These are phyloP conservation scores for Mercurialis annua DNA, from an alignment of 345 rosid genomes.

Conservation along the genomic window DNA sequence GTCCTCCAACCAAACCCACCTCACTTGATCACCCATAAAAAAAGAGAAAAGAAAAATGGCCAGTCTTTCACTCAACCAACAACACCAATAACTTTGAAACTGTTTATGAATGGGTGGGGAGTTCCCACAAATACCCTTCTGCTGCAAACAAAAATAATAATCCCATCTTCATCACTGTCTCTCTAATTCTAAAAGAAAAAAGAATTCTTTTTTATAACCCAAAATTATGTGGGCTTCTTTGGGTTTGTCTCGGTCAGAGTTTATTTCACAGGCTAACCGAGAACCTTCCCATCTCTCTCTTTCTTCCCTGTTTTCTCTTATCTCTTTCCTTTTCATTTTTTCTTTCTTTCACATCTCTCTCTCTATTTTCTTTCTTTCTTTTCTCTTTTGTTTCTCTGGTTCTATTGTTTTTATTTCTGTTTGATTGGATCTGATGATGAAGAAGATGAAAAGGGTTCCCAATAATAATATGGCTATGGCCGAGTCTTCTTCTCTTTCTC, in stretches of 20 bases:
- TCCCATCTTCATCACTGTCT: slow-evolving; percentile 63
- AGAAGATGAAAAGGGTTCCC: slow-evolving; percentile 38
- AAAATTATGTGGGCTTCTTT: slow-evolving; percentile 82
- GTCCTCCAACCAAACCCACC: slow-evolving; percentile 58
- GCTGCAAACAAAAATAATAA: slow-evolving; percentile 53
- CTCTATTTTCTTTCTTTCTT: slow-evolving; percentile 4
- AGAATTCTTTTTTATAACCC: slow-evolving; percentile 31
- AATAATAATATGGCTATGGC: slow-evolving; percentile 19
- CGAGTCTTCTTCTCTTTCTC: slow-evolving; percentile 24
- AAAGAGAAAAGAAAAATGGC: slow-evolving; percentile 6
- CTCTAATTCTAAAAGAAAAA: slow-evolving; percentile 12
- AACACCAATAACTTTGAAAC: background rate
- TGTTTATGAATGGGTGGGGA: background rate
- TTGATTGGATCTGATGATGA: slow-evolving; percentile 38
- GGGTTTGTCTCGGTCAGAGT: slow-evolving; percentile 84
- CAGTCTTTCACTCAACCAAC: slow-evolving; percentile 17
- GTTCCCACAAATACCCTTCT: slow-evolving; percentile 68
- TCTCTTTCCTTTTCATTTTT: background rate
- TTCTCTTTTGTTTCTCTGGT: slow-evolving; percentile 12
- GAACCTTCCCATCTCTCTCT: slow-evolving; percentile 46
- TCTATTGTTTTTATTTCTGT: background rate
- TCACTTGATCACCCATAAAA: slow-evolving; percentile 9
- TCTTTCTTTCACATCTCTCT: background rate
- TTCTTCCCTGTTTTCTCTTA: background rate
- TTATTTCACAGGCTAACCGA: slow-evolving; percentile 49